These are phyloP conservation scores for Ustilago tritici DNA, from an alignment of 1,284 basidiomycete species.

Conservation along the genomic window DNA sequence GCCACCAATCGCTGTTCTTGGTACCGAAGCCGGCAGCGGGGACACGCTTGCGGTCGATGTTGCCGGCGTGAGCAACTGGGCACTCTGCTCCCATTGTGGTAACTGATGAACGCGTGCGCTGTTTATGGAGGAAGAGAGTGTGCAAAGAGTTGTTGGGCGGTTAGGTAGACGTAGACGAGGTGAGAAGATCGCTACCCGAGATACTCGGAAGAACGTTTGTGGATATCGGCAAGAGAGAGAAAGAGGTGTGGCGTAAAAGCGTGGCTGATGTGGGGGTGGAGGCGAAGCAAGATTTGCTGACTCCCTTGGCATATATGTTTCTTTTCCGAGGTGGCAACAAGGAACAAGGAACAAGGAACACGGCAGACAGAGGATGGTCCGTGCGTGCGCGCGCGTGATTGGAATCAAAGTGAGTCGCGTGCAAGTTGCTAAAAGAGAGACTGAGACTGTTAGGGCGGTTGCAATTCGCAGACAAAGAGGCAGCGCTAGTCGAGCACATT, in stretches of 20 bases:
- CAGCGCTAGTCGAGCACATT: background rate
- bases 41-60: slow-evolving; percentile 39
- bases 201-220: background rate
- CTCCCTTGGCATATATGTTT: slow-evolving; percentile 3
- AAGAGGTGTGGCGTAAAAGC: slow-evolving; percentile 22
- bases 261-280: slow-evolving; percentile 16
- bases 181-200: slow-evolving; percentile 7
- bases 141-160: background rate
- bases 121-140: background rate
- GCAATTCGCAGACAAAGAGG: background rate
- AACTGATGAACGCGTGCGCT: background rate
- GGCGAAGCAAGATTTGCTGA: background rate
- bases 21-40: slow-evolving; percentile 36
- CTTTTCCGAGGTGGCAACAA: background rate
- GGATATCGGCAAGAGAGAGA: slow-evolving; percentile 12
- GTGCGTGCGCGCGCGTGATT: slow-evolving; percentile 5
- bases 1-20: slow-evolving; percentile 48
- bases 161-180: slow-evolving; percentile 13
- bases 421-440: background rate
- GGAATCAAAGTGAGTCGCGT: background rate
- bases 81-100: slow-evolving; percentile 36
- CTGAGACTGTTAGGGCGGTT: background rate
- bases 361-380: slow-evolving; percentile 1
- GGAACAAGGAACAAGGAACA: background rate
- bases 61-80: slow-evolving; percentile 33